Evolutionary conservation across 1,284 basidiomycete species (phyloP).

Genomic region (Cutaneotrichosporon dermatis): DNA sequence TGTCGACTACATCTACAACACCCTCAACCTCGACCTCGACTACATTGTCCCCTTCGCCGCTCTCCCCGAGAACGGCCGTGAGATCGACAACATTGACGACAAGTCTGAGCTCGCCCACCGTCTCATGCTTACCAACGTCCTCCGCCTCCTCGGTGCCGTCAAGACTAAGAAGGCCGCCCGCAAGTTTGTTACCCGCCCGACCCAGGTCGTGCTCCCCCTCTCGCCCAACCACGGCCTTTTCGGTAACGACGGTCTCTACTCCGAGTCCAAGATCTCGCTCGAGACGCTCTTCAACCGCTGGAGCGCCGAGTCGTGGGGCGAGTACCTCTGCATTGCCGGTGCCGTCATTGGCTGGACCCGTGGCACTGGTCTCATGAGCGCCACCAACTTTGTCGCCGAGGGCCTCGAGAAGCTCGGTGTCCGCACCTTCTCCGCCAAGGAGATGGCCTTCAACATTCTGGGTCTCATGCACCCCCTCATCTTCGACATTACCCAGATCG

Average conservation of each 20-base stretch:
- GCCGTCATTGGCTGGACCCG: slow-evolving; percentile 98
- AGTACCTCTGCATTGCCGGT: slow-evolving; percentile 95
- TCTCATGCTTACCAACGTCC: slow-evolving; percentile 88
- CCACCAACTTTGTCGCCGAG: slow-evolving; percentile 90
- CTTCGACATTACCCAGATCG: slow-evolving; percentile 99
- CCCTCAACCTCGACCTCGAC: slow-evolving; percentile 89
- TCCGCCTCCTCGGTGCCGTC: slow-evolving; percentile 91
- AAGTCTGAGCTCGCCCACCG: slow-evolving; percentile 96
- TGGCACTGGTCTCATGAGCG: slow-evolving; percentile 96
- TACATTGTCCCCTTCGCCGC: slow-evolving; percentile 98
- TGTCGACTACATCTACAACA: slow-evolving; percentile 96
- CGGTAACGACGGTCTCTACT: slow-evolving; percentile 96
- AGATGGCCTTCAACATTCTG: slow-evolving; percentile 99
- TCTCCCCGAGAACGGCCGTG: slow-evolving; percentile 95
- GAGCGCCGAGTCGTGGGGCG: slow-evolving; percentile 98
- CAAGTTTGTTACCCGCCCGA: slow-evolving; percentile 93
- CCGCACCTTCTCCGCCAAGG: slow-evolving; percentile 96
- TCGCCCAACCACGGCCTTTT: slow-evolving; percentile 98
- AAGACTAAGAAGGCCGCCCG: slow-evolving; percentile 97
- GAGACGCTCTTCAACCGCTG: slow-evolving; percentile 98
- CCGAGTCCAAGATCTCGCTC: slow-evolving; percentile 96
- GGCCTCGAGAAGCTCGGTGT: slow-evolving; percentile 91
- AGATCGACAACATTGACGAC: slow-evolving; percentile 95
- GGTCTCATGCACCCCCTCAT: slow-evolving; percentile 98
- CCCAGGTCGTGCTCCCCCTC: slow-evolving; percentile 93